Base-by-base conservation (phyloP, 2,329 filamentous ascomycete genomes). In the Zymoseptoria crescenta region DNA sequence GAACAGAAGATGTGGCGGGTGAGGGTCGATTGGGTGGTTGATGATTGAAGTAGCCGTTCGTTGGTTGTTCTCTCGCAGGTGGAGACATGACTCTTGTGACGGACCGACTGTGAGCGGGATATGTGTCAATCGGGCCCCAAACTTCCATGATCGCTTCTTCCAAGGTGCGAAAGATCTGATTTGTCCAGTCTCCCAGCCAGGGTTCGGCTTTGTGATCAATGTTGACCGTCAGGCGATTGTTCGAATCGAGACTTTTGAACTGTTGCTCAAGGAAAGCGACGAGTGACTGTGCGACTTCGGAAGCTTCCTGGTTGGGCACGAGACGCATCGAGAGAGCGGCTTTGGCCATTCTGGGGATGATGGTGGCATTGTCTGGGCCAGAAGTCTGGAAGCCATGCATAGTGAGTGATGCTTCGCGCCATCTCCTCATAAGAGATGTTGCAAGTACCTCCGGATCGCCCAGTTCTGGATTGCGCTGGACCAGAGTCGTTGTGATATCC, bases 161-260 rank as follows among this genome's bases (percentile, higher is more conserved):
- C 0, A 99, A 82, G 0, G 91, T 95, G 62, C 87, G 84, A 74
- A 96, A 99, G 59, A 97, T 92, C 65, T 91, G 85, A 66, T 96
- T 96, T 54, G 86, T 85, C 3, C 91, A 91, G 67, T 96, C 91
- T 28, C 62, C 67, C 0, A 99, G 83, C 94, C 94, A 99, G 0
- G 94, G 91, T 70, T 99, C 94, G 0, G 94, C 93, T 74, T 89
- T 87, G 70, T 96, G 94, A 65, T 96, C 91, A 64, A 99, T 92
- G 29, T 86, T 87, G 48, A 99, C 83, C 1, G 81, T 87, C 41
- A 99, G 80, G 5, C 80, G 82, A 69, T 99, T 99, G 62, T 89
- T 87, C 0, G 90, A 93, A 29, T 87, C 86, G 1, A 97, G 84
- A 16, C 81, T 75, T 0, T 79, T 80, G 69, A 96, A 99, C 65